Evolutionary conservation across 768 basidiomycete species (phyloP).

Genomic region (Tricholomella constricta): DNA sequence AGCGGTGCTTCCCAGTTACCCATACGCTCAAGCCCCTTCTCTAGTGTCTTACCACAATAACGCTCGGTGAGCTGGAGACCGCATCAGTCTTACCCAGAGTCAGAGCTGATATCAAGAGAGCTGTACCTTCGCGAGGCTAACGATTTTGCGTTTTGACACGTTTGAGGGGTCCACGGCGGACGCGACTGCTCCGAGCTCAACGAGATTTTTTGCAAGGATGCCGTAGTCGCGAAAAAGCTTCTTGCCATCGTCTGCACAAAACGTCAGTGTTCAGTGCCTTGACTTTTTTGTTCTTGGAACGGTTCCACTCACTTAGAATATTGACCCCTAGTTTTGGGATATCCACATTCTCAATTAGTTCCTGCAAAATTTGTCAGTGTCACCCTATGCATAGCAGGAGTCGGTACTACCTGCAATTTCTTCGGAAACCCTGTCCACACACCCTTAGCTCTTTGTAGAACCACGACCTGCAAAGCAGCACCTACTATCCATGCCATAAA

Average conservation of each 20-base stretch:
- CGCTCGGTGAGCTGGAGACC: conserved; percentile 28
- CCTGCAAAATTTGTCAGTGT: conserved; percentile 15
- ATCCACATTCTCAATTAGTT: conserved; percentile 30
- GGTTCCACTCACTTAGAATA: conserved; percentile 28
- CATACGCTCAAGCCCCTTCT: conserved; percentile 31
- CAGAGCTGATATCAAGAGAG: neutral
- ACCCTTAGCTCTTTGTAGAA: neutral
- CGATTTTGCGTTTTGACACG: conserved; percentile 26
- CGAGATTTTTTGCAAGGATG: conserved; percentile 32
- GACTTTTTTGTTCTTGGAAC: neutral
- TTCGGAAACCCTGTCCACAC: conserved; percentile 31
- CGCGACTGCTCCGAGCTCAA: conserved; percentile 38
- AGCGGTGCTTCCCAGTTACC: conserved; percentile 38
- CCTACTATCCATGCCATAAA: conserved; percentile 32
- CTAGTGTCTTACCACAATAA: conserved; percentile 32
- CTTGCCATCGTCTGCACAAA: conserved; percentile 33
- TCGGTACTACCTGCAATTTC: conserved; percentile 24
- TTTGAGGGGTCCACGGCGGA: conserved; percentile 29
- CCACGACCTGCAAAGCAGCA: neutral
- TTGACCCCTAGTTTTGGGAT: conserved; percentile 36
- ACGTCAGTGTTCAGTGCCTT: neutral
- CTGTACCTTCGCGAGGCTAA: conserved; percentile 35
- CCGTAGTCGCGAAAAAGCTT: conserved; percentile 42
- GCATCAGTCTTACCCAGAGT: neutral
- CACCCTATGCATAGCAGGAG: neutral